These are phyloP conservation scores for Corylus americana DNA, from an alignment of 306 rosid genomes.

Conservation along the genomic window DNA sequence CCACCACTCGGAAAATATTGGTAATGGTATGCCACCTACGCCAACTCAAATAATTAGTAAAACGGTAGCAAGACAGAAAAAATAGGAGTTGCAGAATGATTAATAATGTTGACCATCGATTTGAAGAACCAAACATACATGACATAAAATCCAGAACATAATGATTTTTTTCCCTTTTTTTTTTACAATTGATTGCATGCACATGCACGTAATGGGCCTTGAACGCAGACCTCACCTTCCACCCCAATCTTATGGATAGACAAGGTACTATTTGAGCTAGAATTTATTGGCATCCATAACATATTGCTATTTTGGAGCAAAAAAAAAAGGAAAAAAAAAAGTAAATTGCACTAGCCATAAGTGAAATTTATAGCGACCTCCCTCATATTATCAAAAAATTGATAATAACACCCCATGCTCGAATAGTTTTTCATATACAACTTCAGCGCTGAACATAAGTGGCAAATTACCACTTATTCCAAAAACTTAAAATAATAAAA, in stretches of 20 bases:
- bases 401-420: background rate
- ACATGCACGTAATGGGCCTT: background rate
- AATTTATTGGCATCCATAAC: no score
- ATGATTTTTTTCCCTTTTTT: background rate
- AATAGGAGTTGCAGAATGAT: conserved; percentile 10
- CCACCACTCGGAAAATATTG: conserved; percentile 97
- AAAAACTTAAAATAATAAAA: no score
- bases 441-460: background rate
- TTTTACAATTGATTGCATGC: background rate
- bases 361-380: background rate
- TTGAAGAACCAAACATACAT: background rate
- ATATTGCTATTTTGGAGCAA: no score
- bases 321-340: no score
- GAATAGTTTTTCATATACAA: no score
- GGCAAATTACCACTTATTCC: no score
- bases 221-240: background rate
- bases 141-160: background rate
- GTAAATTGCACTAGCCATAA: background rate
- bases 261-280: background rate
- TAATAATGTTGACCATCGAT: background rate
- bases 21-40: conserved; percentile 88
- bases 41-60: conserved; percentile 23
- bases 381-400: background rate
- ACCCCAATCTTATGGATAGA: background rate
- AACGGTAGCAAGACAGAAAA: conserved; percentile 16